Base-by-base conservation (phyloP, 306 rosid genomes). In the Acacia melanoxylon region DNA sequence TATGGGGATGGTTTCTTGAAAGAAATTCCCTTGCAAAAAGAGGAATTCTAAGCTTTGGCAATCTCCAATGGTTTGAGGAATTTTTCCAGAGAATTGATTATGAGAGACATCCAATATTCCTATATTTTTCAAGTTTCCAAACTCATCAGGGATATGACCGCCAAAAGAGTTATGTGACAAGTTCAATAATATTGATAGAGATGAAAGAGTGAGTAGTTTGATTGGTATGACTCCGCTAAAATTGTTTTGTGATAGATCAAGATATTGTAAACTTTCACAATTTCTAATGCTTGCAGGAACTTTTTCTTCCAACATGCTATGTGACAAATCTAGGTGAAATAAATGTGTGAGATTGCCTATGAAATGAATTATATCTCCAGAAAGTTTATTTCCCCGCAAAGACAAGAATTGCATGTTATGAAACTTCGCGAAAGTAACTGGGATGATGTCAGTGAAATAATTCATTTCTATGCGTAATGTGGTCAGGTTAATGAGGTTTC, bases 331-430 rank as follows among this genome's bases (percentile, higher is more conserved):
- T 16, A 75, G 22, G 9, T 17, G 15, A 54, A 75, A 37, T 24
- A 75, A 56, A 2, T 37, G 16, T 37, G 48, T 33, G 12, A 75
- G 79, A 46, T 56, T 56, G 37, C 79, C 79, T 75, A 37, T 75
- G 68, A 25, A 54, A 13, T 66, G 22, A 4, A 12, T 45, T 35
- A 56, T 75, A 46, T 33, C 29, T 56, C 79, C 69, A 1, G 49
- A 20, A 19, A 75, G 1, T 40, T 7, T 33, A 31, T 75, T 56
- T 58, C 14, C 51, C 8, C 1, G 0, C 59, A 75, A 12, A n/a
- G 0, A 10, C 14, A 75, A 37, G 12, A 0, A 29, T 76, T 40
- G 70, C 68, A 76, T 37, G 24, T 76, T 58, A 3, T 76, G 41
- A 19, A 76, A 58, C 24, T 40, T 40, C 14, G 25, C 68, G 5